A percentile compares a stretch with the other conserved stretches of the same genome.
Conservation (phyloP, 2,329 filamentous ascomycete species). For the Onygenales sp. region DNA sequence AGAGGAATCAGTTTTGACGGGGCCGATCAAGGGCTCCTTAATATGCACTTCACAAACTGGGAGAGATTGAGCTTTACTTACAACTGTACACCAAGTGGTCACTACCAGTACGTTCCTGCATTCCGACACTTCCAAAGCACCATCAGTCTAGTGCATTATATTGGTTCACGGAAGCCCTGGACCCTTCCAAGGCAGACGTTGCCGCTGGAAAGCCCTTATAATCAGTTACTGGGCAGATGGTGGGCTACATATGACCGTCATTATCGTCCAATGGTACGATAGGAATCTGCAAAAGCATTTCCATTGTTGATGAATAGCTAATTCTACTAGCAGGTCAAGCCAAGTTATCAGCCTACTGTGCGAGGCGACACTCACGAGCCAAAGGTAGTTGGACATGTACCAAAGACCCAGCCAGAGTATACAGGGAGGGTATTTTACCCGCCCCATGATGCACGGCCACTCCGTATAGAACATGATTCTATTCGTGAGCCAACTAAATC, state of each 20-base stretch:
- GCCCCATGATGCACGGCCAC: not conserved
- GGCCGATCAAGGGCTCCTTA: conserved; percentile 88
- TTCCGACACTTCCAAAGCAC: conserved; percentile 86
- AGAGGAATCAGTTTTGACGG: conserved; percentile 91
- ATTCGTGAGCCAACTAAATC: not conserved
- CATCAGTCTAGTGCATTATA: conserved; percentile 90
- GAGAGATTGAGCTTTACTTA: conserved; percentile 89
- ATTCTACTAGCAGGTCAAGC: not conserved
- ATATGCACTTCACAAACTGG: conserved; percentile 84
- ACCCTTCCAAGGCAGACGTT: conserved; percentile 40
- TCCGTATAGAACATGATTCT: not conserved
- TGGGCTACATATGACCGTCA: conserved; percentile 91
- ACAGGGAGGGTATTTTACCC: not conserved
- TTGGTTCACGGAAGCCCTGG: conserved; percentile 89
- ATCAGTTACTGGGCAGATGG: conserved; percentile 79
- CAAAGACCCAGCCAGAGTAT: not conserved
- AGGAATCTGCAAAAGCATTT: not conserved
- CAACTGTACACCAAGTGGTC: conserved; percentile 91
- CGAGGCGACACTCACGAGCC: not conserved
- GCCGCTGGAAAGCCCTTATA: conserved; percentile 45
- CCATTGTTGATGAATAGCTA: not conserved
- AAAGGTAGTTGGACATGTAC: not conserved
- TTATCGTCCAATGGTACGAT: conserved; percentile 44
- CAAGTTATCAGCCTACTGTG: not conserved
- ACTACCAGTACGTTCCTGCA: conserved; percentile 95